Evolutionary conservation across 306 rosid genomes (phyloP), one percentile per base, ranked within the genome.

Genomic region (Quercus glauca): DNA sequence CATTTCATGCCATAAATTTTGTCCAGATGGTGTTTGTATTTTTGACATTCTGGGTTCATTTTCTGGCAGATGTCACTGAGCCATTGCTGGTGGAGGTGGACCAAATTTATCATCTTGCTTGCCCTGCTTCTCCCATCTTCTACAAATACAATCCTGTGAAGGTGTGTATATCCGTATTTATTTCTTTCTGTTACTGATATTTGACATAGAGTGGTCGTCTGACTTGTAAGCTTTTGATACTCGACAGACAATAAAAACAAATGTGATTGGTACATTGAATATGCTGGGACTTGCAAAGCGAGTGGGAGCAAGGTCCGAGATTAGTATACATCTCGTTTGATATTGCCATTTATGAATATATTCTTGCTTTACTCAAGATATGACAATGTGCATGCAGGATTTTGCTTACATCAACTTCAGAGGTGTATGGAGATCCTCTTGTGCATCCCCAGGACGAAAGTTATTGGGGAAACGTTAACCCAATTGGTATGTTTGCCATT

Each of bases 271-370:
- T 78, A 94, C 99, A 15, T 80, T 94, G 88, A 94, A 94, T 85
- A 92, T 94, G 99, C 94, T 94, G 76, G 97, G 99, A 85, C 99
- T 94, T 70, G 99, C 99, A 25, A 94, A 94, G 86, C 92, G 99
- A 61, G 97, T 94, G 55, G 99, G 99, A 75, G 99, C 99, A n/a
- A 95, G 99, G 99, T 92, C 79, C 11, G 78, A 23, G 33, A 68
- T 14, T 35, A 33, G 52, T 68, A 8, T 35, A 8, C 52, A 33
- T 33, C 49, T 68, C 6, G 1, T 33, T 68, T 68, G 21, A 33
- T 35, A 35, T 33, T 6, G 52, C 52, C 52, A 19, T 68, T 63
- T 35, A 33, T 23, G 20, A 68, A 35, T 19, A 10, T 68, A 15
- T 29, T 65, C 8, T 13, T 63, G 69, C 20, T 6, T 35, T 18